A percentile compares a stretch with the other conserved stretches of the same genome.
These are phyloP conservation scores for Talaromyces atroroseus DNA, from an alignment of 2,329 filamentous ascomycete genomes.

Conservation along the genomic window DNA sequence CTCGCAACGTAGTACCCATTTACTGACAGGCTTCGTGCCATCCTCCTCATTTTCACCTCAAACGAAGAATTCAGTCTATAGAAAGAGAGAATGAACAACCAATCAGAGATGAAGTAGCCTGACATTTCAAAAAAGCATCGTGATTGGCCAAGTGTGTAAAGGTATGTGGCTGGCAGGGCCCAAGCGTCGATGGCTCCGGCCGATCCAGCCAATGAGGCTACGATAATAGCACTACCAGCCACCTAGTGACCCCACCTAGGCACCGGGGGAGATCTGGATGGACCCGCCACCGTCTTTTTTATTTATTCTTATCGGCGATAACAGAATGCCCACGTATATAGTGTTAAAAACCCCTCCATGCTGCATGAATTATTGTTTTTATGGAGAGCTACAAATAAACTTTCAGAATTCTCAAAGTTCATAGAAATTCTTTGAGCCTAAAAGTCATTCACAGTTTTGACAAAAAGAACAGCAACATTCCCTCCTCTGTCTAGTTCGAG, in stretches of 20 bases:
- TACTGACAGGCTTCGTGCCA: too few species aligned
- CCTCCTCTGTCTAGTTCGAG: neutral
- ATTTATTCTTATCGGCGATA: neutral
- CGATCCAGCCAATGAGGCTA: neutral
- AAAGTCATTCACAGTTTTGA: neutral
- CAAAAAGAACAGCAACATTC: neutral
- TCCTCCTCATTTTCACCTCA: too few species aligned
- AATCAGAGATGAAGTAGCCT: neutral
- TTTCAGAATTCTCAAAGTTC: neutral
- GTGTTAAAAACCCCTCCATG: neutral
- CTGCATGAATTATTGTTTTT: too few species aligned
- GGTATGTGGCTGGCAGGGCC: constrained; percentile 3
- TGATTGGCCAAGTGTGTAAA: neutral
- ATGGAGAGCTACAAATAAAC: too few species aligned
- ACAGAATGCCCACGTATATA: neutral
- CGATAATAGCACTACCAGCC: neutral
- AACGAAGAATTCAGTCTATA: too few species aligned
- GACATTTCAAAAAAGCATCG: neutral
- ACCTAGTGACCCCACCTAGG: neutral
- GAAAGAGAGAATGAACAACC: too few species aligned
- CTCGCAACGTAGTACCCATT: too few species aligned
- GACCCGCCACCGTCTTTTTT: constrained; percentile 11
- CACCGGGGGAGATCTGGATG: neutral
- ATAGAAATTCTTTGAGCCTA: neutral
- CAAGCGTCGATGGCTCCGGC: neutral